Conservation (phyloP, 441 rosid species). For the Omphalea diandra region DNA sequence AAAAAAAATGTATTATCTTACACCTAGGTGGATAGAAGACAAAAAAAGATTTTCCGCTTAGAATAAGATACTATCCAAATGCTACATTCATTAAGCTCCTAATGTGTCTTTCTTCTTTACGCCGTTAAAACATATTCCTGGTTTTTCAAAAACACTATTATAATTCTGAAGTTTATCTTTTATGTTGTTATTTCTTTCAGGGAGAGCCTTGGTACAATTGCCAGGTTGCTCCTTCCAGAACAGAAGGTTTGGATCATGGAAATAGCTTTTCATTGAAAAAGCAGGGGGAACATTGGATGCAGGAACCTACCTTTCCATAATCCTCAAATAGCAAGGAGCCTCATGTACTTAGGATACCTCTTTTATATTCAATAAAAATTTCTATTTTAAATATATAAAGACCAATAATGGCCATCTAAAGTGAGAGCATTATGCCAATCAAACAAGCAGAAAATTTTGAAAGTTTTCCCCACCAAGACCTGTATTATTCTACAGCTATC, state of each 20-base stretch:
- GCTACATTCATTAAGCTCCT: not conserved
- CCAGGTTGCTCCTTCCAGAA: not conserved
- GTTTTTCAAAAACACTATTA: not conserved
- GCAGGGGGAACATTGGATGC: too few relatives aligned
- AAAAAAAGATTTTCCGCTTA: not conserved
- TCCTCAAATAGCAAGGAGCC: too few relatives aligned
- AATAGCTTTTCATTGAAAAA: too few relatives aligned
- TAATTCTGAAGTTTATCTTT: not conserved
- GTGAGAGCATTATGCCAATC: constrained; percentile 4
- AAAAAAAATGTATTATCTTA: constrained; percentile 6
- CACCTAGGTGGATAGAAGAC: not conserved
- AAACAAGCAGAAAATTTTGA: not conserved
- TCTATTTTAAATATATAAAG: too few relatives aligned
- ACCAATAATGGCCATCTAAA: not conserved
- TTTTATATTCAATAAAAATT: too few relatives aligned
- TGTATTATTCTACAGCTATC: too few relatives aligned
- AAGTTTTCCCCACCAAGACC: too few relatives aligned
- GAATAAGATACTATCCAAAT: not conserved
- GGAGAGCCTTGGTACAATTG: too few relatives aligned
- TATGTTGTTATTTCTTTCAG: not conserved
- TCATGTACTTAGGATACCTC: too few relatives aligned
- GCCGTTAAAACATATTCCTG: not conserved
- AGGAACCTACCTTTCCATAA: too few relatives aligned
- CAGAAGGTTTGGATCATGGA: not conserved
- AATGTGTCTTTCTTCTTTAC: not conserved